phyloP scores from a whole-genome alignment of 169 alveolate species.

The Plasmodium berghei region DNA sequence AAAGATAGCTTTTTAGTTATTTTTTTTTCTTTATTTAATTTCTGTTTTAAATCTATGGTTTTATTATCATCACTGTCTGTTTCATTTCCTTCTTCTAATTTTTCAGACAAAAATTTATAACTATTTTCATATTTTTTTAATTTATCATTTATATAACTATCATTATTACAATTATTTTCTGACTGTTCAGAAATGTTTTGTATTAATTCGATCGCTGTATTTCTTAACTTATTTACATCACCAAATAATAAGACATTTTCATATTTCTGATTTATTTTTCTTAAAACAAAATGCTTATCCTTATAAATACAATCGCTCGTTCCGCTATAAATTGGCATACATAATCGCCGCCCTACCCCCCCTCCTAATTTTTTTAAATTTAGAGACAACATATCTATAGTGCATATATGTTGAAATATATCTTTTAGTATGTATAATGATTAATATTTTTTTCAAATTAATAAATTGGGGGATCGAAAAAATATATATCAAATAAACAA shows the following conservation, averaged over 20 bases:
- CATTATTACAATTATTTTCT: slow-evolving; percentile 13
- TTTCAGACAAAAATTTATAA: slow-evolving; percentile 13
- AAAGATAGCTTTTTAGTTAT: slow-evolving; percentile 44
- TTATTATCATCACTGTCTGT: not conserved
- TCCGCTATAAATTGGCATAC: slow-evolving; percentile 74
- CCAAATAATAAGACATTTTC: slow-evolving; percentile 72
- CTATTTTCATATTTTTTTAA: slow-evolving; percentile 25
- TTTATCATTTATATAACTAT: slow-evolving; percentile 22
- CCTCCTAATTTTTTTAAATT: slow-evolving; percentile 36
- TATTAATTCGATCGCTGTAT: slow-evolving; percentile 53
- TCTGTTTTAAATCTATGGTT: not conserved
- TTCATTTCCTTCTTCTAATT: slow-evolving; percentile 3
- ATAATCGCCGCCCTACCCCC: slow-evolving; percentile 63
- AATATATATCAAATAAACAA: no score
- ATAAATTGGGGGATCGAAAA: no score
- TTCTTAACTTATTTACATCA: slow-evolving; percentile 57
- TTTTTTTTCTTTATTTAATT: not conserved
- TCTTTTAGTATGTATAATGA: no score
- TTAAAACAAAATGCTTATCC: slow-evolving; percentile 67
- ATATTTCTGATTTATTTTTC: slow-evolving; percentile 72
- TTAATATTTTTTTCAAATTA: no score
- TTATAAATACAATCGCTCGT: slow-evolving; percentile 64
- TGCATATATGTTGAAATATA: no score
- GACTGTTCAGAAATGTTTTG: slow-evolving; percentile 1
- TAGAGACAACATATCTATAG: slow-evolving; percentile 24